A percentile compares a stretch with the other conserved stretches of the same genome.
phyloP scores from a whole-genome alignment of 805 yeast genomes.

The Wickerhamiella dianesei region DNA sequence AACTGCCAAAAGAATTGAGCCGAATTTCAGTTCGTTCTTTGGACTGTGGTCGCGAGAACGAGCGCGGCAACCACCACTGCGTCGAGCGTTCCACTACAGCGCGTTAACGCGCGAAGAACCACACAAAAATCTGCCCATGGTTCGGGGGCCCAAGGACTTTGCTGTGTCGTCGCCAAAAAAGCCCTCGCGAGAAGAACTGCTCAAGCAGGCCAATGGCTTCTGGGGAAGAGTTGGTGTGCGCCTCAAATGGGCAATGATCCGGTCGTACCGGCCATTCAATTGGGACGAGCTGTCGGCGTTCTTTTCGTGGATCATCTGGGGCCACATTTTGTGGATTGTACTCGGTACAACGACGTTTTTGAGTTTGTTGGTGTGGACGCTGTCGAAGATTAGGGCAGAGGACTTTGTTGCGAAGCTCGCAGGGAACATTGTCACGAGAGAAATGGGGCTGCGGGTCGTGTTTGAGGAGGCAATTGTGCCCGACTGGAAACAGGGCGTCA shows the following conservation, averaged over 20 bases:
- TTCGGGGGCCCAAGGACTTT: background rate
- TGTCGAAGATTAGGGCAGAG: slow-evolving; percentile 79
- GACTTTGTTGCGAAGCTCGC: slow-evolving; percentile 70
- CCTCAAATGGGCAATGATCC: slow-evolving; percentile 61
- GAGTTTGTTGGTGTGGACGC: slow-evolving; percentile 58
- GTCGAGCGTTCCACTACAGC: background rate
- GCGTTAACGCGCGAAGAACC: background rate
- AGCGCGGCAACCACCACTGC: too few species aligned
- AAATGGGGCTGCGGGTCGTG: slow-evolving; percentile 67
- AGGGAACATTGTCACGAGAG: slow-evolving; percentile 73
- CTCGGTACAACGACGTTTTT: slow-evolving; percentile 89
- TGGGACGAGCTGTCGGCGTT: slow-evolving; percentile 87
- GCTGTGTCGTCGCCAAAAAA: background rate
- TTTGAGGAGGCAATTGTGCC: slow-evolving; percentile 93
- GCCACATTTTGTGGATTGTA: slow-evolving; percentile 65
- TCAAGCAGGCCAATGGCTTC: slow-evolving; percentile 32
- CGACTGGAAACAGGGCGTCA: slow-evolving; percentile 79
- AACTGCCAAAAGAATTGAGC: too few species aligned
- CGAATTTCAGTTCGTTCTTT: too few species aligned
- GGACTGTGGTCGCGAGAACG: too few species aligned
- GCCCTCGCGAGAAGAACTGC: slow-evolving; percentile 28
- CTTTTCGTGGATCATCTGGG: slow-evolving; percentile 82
- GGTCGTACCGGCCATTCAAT: slow-evolving; percentile 70
- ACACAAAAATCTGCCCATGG: background rate
- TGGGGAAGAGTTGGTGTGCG: slow-evolving; percentile 34